Conservation (phyloP, 2,329 filamentous ascomycete species). For the Cyphellophora attinorum region DNA sequence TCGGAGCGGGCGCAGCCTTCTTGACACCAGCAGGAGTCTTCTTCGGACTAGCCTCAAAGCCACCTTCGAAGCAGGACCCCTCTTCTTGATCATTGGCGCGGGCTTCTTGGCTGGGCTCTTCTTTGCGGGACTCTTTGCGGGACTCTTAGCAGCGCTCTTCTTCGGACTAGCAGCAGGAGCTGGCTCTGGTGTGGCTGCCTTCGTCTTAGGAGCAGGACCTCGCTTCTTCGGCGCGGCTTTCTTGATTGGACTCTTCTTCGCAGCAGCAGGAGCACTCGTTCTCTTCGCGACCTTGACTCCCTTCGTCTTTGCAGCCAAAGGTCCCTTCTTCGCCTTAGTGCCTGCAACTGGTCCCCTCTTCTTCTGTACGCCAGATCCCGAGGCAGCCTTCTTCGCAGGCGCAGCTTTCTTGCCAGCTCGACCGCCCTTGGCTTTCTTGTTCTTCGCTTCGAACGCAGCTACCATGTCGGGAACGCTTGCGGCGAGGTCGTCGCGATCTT, state of each 20-base stretch:
- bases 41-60: too few relatives aligned
- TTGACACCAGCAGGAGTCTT: neutral
- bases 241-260: constrained; percentile 1
- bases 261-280: neutral
- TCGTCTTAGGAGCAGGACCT: neutral
- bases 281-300: neutral
- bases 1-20: neutral
- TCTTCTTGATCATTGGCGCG: too few relatives aligned
- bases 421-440: too few relatives aligned
- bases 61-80: too few relatives aligned
- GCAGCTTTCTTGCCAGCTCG: neutral
- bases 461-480: neutral
- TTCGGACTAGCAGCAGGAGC: neutral
- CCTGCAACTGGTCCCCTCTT: neutral
- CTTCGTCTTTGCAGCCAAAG: neutral
- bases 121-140: neutral
- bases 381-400: too few relatives aligned
- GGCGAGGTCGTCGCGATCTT: neutral
- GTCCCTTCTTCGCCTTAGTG: neutral
- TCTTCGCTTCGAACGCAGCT: neutral
- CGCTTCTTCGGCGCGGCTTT: neutral
- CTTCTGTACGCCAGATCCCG: neutral
- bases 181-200: neutral
- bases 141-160: neutral
- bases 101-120: neutral